Evolutionary conservation across 140 eudicot genomes (phyloP), one percentile per base, ranked within the genome.

Genomic region (Oenanthe javanica): DNA sequence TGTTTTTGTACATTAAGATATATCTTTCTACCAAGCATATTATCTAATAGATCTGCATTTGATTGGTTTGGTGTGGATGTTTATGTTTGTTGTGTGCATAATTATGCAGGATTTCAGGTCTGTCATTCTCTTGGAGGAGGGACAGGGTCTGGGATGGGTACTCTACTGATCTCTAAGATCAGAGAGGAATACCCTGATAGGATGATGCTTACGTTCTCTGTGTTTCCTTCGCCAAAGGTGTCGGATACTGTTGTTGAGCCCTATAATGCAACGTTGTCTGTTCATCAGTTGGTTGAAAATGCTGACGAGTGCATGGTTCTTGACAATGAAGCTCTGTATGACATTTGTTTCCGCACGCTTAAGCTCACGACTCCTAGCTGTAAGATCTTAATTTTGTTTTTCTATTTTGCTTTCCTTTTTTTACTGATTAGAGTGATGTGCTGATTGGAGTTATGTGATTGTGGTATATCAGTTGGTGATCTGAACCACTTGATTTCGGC

Each of bases 231-330:
- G 2, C 86, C 86, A 6, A 83, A 83, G 82, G 86, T 83, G n/a
- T 83, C 86, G 3, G 87, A 84, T 42, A 84, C 87, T 0, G 87
- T 84, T 36, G 87, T 84, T 23, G 87, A 84, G 77, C 87, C 87
- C 0, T 84, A 84, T 76, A 84, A 84, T 38, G 87, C 87, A 8
- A 84, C 87, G 3, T 19, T 84, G 40, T 84, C 87, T 15, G 84
- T 84, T 77, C 87, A 84, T 47, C 87, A 84, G 46, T 76, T 84
- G 59, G 87, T 84, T 46, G 87, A 84, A 72, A 84, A 84, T 71
- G 87, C 87, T 52, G 87, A 84, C 23, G 87, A 84, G 80, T 84
- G 87, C n/a, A 84, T 84, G 87, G 87, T 84, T 59, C 87, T 84
- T 38, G 87, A 83, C 47, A 83, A 83, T 46, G 86, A 83, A 49